These are phyloP conservation scores for Fusarium pininemorale DNA, from an alignment of 2,329 filamentous ascomycete genomes.

Conservation along the genomic window DNA sequence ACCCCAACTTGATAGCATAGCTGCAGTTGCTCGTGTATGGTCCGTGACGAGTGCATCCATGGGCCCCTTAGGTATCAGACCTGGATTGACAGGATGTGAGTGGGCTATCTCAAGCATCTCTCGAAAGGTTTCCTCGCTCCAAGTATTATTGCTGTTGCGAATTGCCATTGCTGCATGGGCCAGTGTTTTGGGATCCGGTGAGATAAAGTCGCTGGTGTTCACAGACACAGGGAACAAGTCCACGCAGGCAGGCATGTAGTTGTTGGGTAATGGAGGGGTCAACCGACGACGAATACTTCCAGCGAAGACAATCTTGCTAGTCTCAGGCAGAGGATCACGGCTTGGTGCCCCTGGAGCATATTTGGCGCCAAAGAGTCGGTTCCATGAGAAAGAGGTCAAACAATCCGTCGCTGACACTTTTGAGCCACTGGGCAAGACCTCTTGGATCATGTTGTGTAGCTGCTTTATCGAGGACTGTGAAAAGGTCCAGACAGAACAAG, in stretches of 20 bases:
- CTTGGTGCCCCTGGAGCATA: not conserved
- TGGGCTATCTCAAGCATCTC: conserved; percentile 3
- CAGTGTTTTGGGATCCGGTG: not conserved
- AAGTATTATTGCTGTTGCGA: conserved; percentile 4
- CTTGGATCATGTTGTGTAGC: not conserved
- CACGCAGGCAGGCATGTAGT: conserved; percentile 6
- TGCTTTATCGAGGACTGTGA: not conserved
- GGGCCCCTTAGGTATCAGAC: conserved; percentile 1
- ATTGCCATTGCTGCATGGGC: not conserved
- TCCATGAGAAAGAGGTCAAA: conserved; percentile 4
- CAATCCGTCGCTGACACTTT: conserved; percentile 4
- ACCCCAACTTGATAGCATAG: conserved; percentile 8
- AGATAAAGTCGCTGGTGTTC: not conserved
- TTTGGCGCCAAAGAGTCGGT: not conserved
- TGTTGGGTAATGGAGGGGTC: not conserved
- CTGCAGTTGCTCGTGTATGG: not conserved
- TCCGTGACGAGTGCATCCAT: conserved; percentile 4
- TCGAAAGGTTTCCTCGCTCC: not conserved
- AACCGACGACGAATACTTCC: conserved; percentile 5
- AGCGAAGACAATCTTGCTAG: conserved; percentile 2
- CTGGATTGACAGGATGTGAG: not conserved
- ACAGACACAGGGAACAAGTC: not conserved
- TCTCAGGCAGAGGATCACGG: not conserved
- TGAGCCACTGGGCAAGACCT: not conserved
- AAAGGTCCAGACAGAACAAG: conserved; percentile 3